Base-by-base conservation (phyloP, 2,329 filamentous ascomycete genomes). In the Colletotrichum destructivum region DNA sequence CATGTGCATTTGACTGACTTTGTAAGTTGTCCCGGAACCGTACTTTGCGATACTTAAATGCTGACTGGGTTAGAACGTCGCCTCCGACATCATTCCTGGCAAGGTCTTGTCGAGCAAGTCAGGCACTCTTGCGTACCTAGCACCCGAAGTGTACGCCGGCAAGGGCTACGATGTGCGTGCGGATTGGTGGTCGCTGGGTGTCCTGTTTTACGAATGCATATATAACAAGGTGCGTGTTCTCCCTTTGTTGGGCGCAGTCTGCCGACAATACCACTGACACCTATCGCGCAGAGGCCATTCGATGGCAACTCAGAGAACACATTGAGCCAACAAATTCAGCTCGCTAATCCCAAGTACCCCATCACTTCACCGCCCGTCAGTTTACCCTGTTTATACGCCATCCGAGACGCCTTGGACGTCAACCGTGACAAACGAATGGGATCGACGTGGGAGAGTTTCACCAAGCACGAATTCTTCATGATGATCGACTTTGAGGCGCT, bases 191-290 rank as follows among this genome's bases (percentile, higher is more conserved):
- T 98, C 96, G 7, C 84, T 99, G 26, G 96, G 96, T 60, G 96
- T 99, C 56, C 89, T 97, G n/a, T 98, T 98, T 82, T 99, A 98
- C 82, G 96, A 99, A 82, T 98, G 96, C 88, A 98, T 99, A 75
- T 99, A 98, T 85, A 98, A 97, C 85, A 98, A 97, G 92, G 94
- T 95, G 83, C 31, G 60, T n/a, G 38, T 52, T 42, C 44, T n/a
- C 44, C 3, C 9, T 15, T 18, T n/a, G 23, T 35, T n/a, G 21
- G 21, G 31, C 3, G 40, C 44, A 15, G 40, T 62, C 56, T n/a
- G 16, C 35, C 23, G 21, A 3, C 7, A n/a, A 71, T 73, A 81
- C 85, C 77, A 85, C 77, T 62, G 62, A 72, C 49, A n/a, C 3
- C 11, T 35, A 31, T 15, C 23, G 1, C 5, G 49, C 78, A 97